phyloP scores from a whole-genome alignment of 352 stramenopile genomes.

The Pythium coloratum region DNA sequence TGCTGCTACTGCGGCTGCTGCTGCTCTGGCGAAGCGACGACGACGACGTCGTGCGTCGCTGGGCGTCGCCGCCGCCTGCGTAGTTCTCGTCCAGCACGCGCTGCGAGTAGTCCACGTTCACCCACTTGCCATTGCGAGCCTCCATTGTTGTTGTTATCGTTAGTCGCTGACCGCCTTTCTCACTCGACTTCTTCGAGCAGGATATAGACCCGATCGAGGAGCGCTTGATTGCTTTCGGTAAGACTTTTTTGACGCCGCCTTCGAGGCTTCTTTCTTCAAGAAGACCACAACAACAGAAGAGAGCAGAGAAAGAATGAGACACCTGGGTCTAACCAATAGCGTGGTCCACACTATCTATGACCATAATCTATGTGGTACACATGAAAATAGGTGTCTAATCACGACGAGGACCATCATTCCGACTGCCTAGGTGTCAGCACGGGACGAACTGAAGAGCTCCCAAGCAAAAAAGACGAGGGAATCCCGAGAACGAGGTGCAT shows the following conservation, averaged over 20 bases:
- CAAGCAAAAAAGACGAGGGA: not conserved
- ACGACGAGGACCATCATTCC: slow-evolving; percentile 11
- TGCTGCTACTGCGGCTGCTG: slow-evolving; percentile 8
- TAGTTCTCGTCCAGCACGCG: slow-evolving; percentile 50
- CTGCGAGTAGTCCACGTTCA: slow-evolving; percentile 87
- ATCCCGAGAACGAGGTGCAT: not conserved
- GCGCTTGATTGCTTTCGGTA: not conserved
- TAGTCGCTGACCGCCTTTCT: not conserved
- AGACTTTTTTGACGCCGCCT: not conserved
- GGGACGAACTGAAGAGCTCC: slow-evolving; percentile 10
- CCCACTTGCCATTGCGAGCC: slow-evolving; percentile 78
- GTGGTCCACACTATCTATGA: not conserved
- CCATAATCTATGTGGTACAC: not conserved
- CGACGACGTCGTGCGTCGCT: slow-evolving; percentile 18
- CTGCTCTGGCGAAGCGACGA: slow-evolving; percentile 17
- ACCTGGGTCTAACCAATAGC: not conserved
- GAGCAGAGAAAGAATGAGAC: slow-evolving; percentile 4
- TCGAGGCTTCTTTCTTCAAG: slow-evolving; percentile 2
- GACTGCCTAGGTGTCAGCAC: slow-evolving; percentile 20
- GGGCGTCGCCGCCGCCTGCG: slow-evolving; percentile 21
- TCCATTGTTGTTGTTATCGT: slow-evolving; percentile 27
- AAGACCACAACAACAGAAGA: slow-evolving; percentile 1
- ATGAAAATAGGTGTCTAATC: not conserved
- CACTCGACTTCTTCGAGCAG: not conserved
- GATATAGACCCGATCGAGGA: not conserved